phyloP scores from a whole-genome alignment of 2,329 filamentous ascomycete genomes.

The Fusarium torulosum region DNA sequence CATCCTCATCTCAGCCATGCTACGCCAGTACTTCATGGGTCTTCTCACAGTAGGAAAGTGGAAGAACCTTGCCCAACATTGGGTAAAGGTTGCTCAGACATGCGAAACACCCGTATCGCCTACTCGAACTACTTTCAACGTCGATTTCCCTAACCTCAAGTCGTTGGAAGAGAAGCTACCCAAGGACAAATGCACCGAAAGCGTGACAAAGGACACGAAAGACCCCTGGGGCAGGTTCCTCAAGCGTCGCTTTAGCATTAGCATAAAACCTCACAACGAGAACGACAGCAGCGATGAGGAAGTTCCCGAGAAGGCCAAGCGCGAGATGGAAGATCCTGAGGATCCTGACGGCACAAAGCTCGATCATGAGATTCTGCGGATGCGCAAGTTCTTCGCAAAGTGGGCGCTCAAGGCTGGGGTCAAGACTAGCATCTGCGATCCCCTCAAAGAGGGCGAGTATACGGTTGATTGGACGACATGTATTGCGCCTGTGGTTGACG shows the following conservation, averaged over 20 bases:
- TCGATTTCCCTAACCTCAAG: constrained; percentile 40
- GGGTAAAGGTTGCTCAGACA: constrained; percentile 72
- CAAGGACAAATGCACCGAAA: constrained; percentile 36
- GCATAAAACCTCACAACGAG: constrained; percentile 52
- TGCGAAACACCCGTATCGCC: constrained; percentile 66
- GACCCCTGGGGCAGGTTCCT: constrained; percentile 56
- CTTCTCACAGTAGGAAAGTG: constrained; percentile 84
- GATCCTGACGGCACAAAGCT: constrained; percentile 57
- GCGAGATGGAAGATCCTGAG: constrained; percentile 49
- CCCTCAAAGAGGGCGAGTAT: constrained; percentile 69
- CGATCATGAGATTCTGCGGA: constrained; percentile 71
- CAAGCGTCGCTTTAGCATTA: constrained; percentile 52
- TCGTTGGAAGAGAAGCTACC: constrained; percentile 42
- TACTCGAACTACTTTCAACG: constrained; percentile 26
- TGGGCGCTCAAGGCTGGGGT: constrained; percentile 80
- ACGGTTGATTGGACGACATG: constrained; percentile 83
- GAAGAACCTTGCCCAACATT: constrained; percentile 79
- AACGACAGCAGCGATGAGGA: constrained; percentile 60
- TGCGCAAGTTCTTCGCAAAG: constrained; percentile 76
- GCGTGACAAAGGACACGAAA: constrained; percentile 38
- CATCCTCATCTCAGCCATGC: constrained; percentile 84
- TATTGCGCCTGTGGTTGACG: constrained; percentile 82
- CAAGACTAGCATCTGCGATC: constrained; percentile 63
- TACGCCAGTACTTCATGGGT: constrained; percentile 92
- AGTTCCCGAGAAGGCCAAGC: constrained; percentile 22